These are phyloP conservation scores for Thelonectria blattea DNA, from an alignment of 2,329 filamentous ascomycete species.

Conservation along the genomic window DNA sequence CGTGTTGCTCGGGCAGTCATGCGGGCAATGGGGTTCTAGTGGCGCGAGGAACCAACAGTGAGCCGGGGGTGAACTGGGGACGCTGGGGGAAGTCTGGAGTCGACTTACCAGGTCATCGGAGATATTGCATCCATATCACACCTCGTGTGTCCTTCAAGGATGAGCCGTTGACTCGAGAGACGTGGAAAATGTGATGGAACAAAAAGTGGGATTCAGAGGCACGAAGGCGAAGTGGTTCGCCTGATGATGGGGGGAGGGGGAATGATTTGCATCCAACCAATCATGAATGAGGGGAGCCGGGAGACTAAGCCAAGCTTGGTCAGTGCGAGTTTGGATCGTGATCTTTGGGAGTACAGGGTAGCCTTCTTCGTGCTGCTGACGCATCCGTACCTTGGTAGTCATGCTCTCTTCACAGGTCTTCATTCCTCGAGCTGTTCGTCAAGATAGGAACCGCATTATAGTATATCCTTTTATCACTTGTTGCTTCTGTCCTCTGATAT, in stretches of 20 bases:
- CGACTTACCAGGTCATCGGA: not conserved
- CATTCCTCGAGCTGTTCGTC: too few relatives aligned
- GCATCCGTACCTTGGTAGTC: too few relatives aligned
- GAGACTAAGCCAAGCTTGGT: not conserved
- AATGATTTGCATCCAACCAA: slow-evolving; percentile 1
- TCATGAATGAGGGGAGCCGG: not conserved
- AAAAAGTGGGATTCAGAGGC: slow-evolving; percentile 10
- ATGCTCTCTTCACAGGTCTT: too few relatives aligned
- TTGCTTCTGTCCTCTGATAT: too few relatives aligned
- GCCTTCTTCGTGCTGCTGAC: not conserved
- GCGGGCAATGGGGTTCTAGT: not conserved
- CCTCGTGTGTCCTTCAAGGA: not conserved
- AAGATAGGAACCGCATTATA: too few relatives aligned
- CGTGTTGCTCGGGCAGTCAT: slow-evolving; percentile 29
- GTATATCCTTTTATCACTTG: too few relatives aligned
- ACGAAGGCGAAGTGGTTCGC: slow-evolving; percentile 15
- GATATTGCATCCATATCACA: not conserved
- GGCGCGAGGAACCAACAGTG: not conserved
- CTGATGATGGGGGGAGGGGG: not conserved
- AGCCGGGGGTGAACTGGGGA: not conserved
- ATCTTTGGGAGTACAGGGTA: not conserved
- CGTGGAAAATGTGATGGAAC: not conserved
- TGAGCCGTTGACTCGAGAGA: not conserved
- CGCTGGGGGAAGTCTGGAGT: not conserved
- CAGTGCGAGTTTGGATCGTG: not conserved